phyloP scores from a whole-genome alignment of 352 stramenopile genomes.

The Pythium phragmitis region DNA sequence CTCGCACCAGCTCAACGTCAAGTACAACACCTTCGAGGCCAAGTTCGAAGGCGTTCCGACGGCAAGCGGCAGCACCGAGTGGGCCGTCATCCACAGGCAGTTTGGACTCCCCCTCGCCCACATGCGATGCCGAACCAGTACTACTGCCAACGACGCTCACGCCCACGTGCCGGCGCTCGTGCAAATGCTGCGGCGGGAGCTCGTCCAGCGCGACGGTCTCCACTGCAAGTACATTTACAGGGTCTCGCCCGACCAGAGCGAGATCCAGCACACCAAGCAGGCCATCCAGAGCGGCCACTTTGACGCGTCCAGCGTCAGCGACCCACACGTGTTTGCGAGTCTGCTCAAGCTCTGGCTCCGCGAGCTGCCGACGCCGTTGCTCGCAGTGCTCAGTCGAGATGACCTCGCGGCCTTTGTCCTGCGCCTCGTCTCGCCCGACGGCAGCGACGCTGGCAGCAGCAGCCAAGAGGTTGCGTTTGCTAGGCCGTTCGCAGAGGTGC shows the following conservation, averaged over 20 bases:
- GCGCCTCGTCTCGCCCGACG: constrained; percentile 21
- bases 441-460: neutral
- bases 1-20: constrained; percentile 48
- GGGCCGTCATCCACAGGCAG: constrained; percentile 42
- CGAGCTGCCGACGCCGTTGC: constrained; percentile 46
- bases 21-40: constrained; percentile 57
- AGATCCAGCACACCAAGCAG: constrained; percentile 40
- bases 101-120: constrained; percentile 51
- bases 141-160: neutral
- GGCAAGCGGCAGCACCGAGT: constrained; percentile 20
- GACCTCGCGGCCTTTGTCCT: constrained; percentile 27
- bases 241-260: constrained; percentile 43
- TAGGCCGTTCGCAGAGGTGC: constrained; percentile 11
- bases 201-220: constrained; percentile 43
- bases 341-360: constrained; percentile 67
- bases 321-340: constrained; percentile 57
- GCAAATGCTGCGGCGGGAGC: constrained; percentile 54
- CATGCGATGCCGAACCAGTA: constrained; percentile 35
- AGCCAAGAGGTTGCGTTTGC: constrained; percentile 12
- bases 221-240: constrained; percentile 59
- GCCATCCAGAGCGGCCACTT: constrained; percentile 53
- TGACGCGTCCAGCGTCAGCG: constrained; percentile 29
- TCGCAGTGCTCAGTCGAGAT: constrained; percentile 17
- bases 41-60: constrained; percentile 46
- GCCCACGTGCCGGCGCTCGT: constrained; percentile 47